Base-by-base conservation (phyloP, 768 basidiomycete genomes). In the Cantharellus anzutake region DNA sequence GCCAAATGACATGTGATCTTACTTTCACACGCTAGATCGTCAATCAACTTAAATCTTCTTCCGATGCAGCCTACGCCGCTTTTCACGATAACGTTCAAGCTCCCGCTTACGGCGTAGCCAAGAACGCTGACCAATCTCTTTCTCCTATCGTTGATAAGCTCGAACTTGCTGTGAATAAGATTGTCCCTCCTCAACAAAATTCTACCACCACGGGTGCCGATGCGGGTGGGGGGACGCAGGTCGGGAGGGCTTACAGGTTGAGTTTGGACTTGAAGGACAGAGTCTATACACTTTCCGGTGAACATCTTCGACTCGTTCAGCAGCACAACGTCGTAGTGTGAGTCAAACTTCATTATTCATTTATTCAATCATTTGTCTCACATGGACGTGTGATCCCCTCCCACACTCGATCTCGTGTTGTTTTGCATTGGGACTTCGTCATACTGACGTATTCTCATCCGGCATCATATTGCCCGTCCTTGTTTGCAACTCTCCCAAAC, bases 131-230 rank as follows among this genome's bases (percentile, higher is more conserved):
- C 44, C 41, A 48, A 84, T 74, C 75, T 64, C 79, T 88, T 65
- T 68, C 83, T n/a, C 86, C 87, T 50, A 72, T 88, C 56, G 79
- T 90, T 41, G 78, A 88, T 67, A 81, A 79, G 64, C 73, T 88
- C 59, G 80, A 83, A 68, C 73, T 72, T 29, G 78, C 79, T 5
- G 76, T 83, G 55, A 64, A 68, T 48, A 67, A 69, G 61, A 62
- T 73, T 14, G 11, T 52, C 14, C 48, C 37, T 16, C 39, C 59
- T 35, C 20, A 29, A 29, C 20, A 29, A 29, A 29, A 29, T 1
- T 29, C 20, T 29, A 5, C 61, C 14, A 29, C 59, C 5, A 38
- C 59, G 39, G 16, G 35, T 29, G 52, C 60, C 7, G 60, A 63
- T 41, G 41, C 41, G 4, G 42, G 60, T 39, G 63, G 38, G 35